Percentiles rank a stretch among this genome's conserved stretches.
Evolutionary conservation across 2,329 filamentous ascomycete species (phyloP).

Genomic region (Amylocarpus encephaloides): DNA sequence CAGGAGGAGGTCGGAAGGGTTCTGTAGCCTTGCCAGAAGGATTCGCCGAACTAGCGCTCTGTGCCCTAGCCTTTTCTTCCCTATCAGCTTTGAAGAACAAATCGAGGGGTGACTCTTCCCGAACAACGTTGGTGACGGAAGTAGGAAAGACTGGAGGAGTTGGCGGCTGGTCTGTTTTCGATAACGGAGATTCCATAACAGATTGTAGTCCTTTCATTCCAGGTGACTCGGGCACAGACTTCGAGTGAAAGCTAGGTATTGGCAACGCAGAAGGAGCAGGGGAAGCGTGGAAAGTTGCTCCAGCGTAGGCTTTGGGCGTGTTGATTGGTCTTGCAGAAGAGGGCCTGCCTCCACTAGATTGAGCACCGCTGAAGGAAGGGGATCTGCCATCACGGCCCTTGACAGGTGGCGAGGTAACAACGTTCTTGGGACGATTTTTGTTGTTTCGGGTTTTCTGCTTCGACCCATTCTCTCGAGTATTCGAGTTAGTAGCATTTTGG

Average conservation of each 20-base stretch:
- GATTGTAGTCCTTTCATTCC: conserved; percentile 38
- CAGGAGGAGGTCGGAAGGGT: conserved; percentile 47
- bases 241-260: conserved; percentile 81
- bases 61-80: conserved; percentile 62
- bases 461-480: conserved; percentile 22
- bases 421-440: conserved; percentile 30
- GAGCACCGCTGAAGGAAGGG: conserved; percentile 22
- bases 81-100: conserved; percentile 85
- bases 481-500: conserved; percentile 18
- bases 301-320: conserved; percentile 60
- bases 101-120: conserved; percentile 73
- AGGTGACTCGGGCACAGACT: conserved; percentile 62
- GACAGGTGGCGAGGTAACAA: conserved; percentile 26
- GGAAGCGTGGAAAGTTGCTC: conserved; percentile 90
- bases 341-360: conserved; percentile 18
- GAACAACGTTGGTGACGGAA: conserved; percentile 47
- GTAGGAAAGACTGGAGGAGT: conserved; percentile 41
- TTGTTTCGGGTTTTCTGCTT: conserved; percentile 30
- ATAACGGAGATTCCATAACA: conserved; percentile 35
- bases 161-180: conserved; percentile 33
- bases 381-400: conserved; percentile 23
- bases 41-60: conserved; percentile 46
- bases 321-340: conserved; percentile 36
- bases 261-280: conserved; percentile 86
- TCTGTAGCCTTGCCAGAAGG: conserved; percentile 35